These are phyloP conservation scores for Pisolithus microcarpus DNA, from an alignment of 768 basidiomycete species.

Conservation along the genomic window DNA sequence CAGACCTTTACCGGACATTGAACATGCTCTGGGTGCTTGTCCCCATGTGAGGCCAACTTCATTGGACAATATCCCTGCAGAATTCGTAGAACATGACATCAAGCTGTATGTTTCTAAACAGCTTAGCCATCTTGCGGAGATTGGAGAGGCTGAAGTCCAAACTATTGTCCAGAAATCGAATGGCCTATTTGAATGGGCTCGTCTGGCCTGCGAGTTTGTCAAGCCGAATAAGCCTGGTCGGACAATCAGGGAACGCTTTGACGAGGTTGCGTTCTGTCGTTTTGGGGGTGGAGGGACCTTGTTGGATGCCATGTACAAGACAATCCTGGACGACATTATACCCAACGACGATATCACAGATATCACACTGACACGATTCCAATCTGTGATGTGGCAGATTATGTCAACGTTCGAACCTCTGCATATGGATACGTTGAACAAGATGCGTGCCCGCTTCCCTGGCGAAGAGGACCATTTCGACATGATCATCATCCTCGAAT, in stretches of 20 bases:
- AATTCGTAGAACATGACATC: background rate
- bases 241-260: background rate
- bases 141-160: background rate
- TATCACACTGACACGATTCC: background rate
- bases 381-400: background rate
- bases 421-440: background rate
- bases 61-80: background rate
- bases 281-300: background rate
- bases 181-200: slow-evolving; percentile 1
- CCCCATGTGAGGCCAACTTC: background rate
- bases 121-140: background rate
- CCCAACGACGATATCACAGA: background rate
- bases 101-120: background rate
- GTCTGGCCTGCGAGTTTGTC: slow-evolving; percentile 1
- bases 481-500: background rate
- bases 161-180: slow-evolving; percentile 8
- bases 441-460: background rate
- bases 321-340: background rate
- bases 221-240: background rate
- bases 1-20: background rate
- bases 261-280: background rate
- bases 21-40: background rate
- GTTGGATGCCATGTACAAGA: background rate
- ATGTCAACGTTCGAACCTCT: background rate
- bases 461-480: background rate